Conservation (phyloP, 2,329 filamentous ascomycete genomes). For the Neofusicoccum ribis region DNA sequence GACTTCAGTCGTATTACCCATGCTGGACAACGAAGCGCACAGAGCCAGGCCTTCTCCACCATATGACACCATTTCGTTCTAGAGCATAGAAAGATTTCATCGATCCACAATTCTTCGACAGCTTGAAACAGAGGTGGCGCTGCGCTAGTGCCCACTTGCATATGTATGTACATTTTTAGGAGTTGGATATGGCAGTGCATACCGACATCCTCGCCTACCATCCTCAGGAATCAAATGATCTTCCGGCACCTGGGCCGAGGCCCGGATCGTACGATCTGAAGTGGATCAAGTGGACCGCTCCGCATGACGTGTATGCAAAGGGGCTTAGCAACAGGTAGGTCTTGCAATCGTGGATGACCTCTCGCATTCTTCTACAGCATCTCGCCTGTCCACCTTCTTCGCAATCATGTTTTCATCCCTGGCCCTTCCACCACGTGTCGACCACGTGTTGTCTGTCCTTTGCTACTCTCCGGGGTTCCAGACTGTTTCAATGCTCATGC, state of each 20-base stretch:
- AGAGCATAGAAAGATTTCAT: constrained; percentile 5
- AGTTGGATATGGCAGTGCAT: neutral
- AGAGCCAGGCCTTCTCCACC: neutral
- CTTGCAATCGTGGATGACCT: neutral
- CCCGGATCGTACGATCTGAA: constrained; percentile 8
- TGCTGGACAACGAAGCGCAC: constrained; percentile 6
- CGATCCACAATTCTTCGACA: neutral
- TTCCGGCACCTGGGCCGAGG: neutral
- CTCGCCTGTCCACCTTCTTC: neutral
- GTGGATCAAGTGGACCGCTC: constrained; percentile 2
- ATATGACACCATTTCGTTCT: constrained; percentile 1
- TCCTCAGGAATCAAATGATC: constrained; percentile 1
- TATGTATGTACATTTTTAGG: neutral
- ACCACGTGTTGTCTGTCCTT: too few relatives aligned
- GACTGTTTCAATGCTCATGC: neutral
- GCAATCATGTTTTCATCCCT: neutral
- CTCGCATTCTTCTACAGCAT: neutral
- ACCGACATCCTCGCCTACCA: neutral
- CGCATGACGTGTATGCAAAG: constrained; percentile 12
- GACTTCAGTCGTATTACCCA: neutral
- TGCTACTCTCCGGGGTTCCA: too few relatives aligned
- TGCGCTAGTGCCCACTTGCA: neutral
- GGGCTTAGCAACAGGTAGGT: neutral
- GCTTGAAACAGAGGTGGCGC: neutral
- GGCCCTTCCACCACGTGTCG: neutral